Evolutionary conservation across 169 alveolate genomes (phyloP).

Genomic region (Plasmodium fragile): DNA sequence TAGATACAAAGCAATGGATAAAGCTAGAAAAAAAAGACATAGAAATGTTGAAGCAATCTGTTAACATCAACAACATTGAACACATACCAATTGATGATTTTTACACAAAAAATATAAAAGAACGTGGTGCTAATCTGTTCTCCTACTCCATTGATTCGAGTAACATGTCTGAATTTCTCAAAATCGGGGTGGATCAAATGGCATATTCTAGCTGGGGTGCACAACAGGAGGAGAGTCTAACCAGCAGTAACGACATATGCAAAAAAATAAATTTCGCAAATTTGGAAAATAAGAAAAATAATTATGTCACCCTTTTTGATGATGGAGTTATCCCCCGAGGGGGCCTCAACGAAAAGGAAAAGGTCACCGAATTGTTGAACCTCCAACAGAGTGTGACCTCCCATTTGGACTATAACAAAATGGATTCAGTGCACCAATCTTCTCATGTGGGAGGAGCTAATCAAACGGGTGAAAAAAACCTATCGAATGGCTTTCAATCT

Average conservation of each 20-base stretch:
- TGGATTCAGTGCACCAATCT: neutral
- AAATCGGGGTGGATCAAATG: neutral
- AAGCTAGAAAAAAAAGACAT: slow-evolving; percentile 31
- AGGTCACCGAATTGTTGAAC: neutral
- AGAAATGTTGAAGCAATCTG: slow-evolving; percentile 40
- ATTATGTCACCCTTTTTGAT: neutral
- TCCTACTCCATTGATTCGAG: slow-evolving; percentile 39
- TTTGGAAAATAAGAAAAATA: slow-evolving; percentile 10
- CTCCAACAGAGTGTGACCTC: neutral
- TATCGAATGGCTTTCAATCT: neutral
- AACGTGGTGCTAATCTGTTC: slow-evolving; percentile 1
- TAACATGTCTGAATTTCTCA: slow-evolving; percentile 13
- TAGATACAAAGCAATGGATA: slow-evolving; percentile 12
- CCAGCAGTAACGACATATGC: neutral
- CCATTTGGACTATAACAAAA: neutral
- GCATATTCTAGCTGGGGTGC: neutral
- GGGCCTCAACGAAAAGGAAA: neutral
- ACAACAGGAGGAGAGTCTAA: neutral
- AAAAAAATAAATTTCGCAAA: neutral
- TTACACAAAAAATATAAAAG: slow-evolving; percentile 36
- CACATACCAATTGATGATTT: slow-evolving; percentile 39
- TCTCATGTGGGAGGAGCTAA: neutral
- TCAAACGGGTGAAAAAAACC: neutral
- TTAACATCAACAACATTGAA: slow-evolving; percentile 16
- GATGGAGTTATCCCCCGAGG: neutral